phyloP scores from a whole-genome alignment of 1,284 basidiomycete species.

The Coniferiporia weirii region DNA sequence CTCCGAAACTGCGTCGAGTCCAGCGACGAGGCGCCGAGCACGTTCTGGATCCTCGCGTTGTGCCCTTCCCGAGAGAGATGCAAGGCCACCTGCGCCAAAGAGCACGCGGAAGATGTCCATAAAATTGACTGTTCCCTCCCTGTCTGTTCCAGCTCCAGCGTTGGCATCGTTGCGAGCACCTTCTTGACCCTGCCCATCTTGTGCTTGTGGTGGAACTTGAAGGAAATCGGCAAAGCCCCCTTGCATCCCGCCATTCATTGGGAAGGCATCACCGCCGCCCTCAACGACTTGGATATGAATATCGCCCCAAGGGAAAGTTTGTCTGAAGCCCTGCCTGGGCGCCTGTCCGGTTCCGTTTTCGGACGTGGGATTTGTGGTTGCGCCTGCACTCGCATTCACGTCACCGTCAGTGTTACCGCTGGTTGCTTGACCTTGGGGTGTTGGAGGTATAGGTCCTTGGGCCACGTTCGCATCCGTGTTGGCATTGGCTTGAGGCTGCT shows the following conservation, averaged over 20 bases:
- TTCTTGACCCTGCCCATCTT: neutral
- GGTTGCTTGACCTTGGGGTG: neutral
- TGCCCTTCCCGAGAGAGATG: constrained; percentile 29
- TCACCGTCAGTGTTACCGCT: neutral
- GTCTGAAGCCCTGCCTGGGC: neutral
- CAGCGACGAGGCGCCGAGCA: constrained; percentile 54
- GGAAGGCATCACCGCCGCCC: neutral
- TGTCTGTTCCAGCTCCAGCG: neutral
- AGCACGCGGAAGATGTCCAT: constrained; percentile 1
- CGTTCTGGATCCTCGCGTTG: constrained; percentile 59
- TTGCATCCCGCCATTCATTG: neutral
- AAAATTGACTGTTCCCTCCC: neutral
- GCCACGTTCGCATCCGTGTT: neutral
- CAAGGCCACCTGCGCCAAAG: neutral
- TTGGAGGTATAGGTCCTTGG: neutral
- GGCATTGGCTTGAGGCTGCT: neutral
- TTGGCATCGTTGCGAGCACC: neutral
- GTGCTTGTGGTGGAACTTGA: neutral
- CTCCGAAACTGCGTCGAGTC: constrained; percentile 56
- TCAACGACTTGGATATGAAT: neutral
- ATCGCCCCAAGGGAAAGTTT: neutral
- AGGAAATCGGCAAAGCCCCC: neutral
- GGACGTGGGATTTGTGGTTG: neutral
- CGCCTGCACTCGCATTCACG: neutral
- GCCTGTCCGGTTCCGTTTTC: neutral